phyloP scores from a whole-genome alignment of 371 early-diverging fungal species.

The Saksenaea vasiformis region DNA sequence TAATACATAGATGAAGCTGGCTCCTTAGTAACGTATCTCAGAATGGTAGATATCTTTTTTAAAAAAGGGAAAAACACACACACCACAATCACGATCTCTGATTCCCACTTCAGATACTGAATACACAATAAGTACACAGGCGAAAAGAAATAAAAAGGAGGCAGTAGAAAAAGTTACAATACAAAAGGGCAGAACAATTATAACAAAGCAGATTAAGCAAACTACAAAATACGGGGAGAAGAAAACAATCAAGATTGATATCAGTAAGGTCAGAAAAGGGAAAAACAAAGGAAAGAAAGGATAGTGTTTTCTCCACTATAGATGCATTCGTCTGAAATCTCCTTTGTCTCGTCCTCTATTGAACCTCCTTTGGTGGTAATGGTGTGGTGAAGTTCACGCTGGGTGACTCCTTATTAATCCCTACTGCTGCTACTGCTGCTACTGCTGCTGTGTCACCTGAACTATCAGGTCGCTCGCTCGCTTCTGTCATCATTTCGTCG shows the following conservation, averaged over 20 bases:
- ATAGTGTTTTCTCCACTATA: neutral
- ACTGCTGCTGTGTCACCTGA: neutral
- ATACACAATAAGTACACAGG: neutral
- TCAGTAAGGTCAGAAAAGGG: neutral
- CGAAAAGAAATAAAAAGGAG: neutral
- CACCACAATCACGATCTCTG: neutral
- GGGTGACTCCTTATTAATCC: neutral
- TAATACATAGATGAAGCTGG: no score
- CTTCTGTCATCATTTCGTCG: conserved; percentile 28
- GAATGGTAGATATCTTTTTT: neutral
- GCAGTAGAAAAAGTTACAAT: neutral
- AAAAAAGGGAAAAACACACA: neutral
- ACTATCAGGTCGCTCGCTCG: neutral
- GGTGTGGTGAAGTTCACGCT: neutral
- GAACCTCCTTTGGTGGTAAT: neutral
- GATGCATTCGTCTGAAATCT: neutral
- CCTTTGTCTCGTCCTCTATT: conserved; percentile 1
- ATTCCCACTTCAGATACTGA: neutral
- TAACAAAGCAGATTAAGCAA: conserved; percentile 4
- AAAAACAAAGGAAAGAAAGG: neutral
- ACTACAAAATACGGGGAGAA: conserved; percentile 1
- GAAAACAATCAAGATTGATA: neutral
- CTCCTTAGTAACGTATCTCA: neutral
- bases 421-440: neutral
- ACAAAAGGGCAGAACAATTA: conserved; percentile 4